Conservation (phyloP, 768 basidiomycete genomes). For the Podaxis sp. region DNA sequence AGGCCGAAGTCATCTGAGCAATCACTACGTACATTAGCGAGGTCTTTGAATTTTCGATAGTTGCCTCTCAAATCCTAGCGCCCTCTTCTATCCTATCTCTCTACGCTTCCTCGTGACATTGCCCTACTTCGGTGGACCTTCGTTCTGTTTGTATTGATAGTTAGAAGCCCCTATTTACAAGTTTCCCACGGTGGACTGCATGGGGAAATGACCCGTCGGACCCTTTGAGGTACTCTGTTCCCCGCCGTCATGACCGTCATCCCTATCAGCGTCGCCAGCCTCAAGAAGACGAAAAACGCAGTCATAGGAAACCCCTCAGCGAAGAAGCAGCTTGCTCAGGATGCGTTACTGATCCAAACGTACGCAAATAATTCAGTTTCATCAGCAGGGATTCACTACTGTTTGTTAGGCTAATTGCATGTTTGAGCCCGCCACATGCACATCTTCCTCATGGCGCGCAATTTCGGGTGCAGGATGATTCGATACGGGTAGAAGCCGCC, state of each 20-base stretch:
- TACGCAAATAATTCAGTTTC: slow-evolving; percentile 27
- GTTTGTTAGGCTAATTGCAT: slow-evolving; percentile 57
- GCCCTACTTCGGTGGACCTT: neutral
- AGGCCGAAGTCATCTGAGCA: neutral
- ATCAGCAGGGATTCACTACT: slow-evolving; percentile 8
- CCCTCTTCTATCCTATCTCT: neutral
- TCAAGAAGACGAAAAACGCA: slow-evolving; percentile 71
- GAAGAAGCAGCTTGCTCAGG: slow-evolving; percentile 56
- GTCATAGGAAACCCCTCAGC: slow-evolving; percentile 81
- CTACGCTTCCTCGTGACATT: neutral
- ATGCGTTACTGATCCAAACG: slow-evolving; percentile 55
- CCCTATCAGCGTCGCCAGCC: slow-evolving; percentile 26
- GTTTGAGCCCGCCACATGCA: slow-evolving; percentile 40
- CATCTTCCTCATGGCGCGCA: neutral
- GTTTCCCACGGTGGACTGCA: neutral
- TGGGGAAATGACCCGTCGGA: neutral
- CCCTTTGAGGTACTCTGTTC: neutral
- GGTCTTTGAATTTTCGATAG: neutral
- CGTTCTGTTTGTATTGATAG: neutral
- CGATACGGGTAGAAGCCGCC: slow-evolving; percentile 65
- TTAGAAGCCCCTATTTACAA: neutral
- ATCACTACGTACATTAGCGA: neutral
- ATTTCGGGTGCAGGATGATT: slow-evolving; percentile 37
- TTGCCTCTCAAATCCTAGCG: neutral
- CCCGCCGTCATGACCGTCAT: slow-evolving; percentile 12